Percentiles rank a stretch among this genome's conserved stretches.
Conservation (phyloP, 2,329 filamentous ascomycete genomes). For the Penicillium palitans region DNA sequence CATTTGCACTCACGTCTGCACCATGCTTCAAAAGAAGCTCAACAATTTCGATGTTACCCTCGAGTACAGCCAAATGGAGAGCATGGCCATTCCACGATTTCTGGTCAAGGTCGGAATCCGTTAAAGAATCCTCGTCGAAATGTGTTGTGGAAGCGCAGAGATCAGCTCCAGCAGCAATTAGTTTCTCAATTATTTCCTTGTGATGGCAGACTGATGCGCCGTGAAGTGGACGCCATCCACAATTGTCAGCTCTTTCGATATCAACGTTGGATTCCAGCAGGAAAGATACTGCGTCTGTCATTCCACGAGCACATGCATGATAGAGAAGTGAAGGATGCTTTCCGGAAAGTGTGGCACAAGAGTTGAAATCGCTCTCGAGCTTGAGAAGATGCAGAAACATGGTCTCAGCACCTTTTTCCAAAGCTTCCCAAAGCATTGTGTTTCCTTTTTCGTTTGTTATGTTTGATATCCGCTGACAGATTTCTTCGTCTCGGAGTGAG, state of each 20-base stretch:
- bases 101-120: not conserved
- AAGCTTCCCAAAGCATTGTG: not conserved
- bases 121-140: not conserved
- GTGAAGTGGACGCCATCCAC: not conserved
- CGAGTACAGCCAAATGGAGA: not conserved
- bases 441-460: not conserved
- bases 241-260: not conserved
- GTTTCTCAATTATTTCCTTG: not conserved
- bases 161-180: not conserved
- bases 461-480: not conserved
- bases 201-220: not conserved
- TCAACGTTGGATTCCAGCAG: not conserved
- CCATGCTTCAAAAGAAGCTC: not conserved
- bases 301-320: not conserved
- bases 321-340: not conserved
- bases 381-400: not conserved
- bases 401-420: not conserved
- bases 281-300: not conserved
- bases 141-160: not conserved
- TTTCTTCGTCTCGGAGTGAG: not conserved
- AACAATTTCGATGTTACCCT: not conserved
- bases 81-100: not conserved
- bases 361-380: not conserved
- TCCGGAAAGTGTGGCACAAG: not conserved
- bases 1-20: not conserved